Base-by-base conservation (phyloP, 768 basidiomycete genomes). In the Mycena galopus region DNA sequence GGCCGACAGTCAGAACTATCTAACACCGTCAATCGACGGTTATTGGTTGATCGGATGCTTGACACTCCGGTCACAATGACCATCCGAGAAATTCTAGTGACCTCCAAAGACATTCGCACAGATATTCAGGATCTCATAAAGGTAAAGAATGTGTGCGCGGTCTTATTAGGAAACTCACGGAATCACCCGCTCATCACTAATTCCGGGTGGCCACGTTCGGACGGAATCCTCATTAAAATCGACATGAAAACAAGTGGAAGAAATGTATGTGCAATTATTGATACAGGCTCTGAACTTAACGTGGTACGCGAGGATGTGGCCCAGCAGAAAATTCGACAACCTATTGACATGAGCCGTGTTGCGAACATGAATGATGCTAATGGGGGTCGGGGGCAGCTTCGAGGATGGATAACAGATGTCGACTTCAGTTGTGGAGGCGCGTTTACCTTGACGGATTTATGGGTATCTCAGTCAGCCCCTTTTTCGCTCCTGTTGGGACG, bases 351-450 rank as follows among this genome's bases (percentile, higher is more conserved):
- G n/a, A n/a, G n/a, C n/a, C n/a, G n/a, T n/a, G n/a, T n/a, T n/a
- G n/a, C n/a, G n/a, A n/a, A n/a, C 4, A 76, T 81, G 74, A 67
- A 57, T 50, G 81, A 83, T 60, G 81, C 79, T 0, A 83, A 81
- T 69, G 80, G 81, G 4, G 78, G 77, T 3, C 65, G 75, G 51
- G 75, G 76, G 0, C 30, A 67, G 4, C 66, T 79, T 4, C 60
- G 58, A 56, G 80, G 80, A 17, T 63, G 75, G 25, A 73, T 79
- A 2, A 23, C 61, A 2, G 68, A 73, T 21, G 78, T 79, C 0
- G 69, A 69, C 6, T 32, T 83, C 1, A 33, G n/a, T 9, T 77
- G 77, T 37, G 80, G 81, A 66, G 64, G 47, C 9, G 65, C 79
- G 0, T 19, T 3, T 0, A 81, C 80, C 0, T 16, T 14, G 1